Percentiles rank a stretch among this genome's conserved stretches.
These are phyloP conservation scores for Rhodotorula sp. DNA, from an alignment of 1,284 basidiomycete genomes.

Conservation along the genomic window DNA sequence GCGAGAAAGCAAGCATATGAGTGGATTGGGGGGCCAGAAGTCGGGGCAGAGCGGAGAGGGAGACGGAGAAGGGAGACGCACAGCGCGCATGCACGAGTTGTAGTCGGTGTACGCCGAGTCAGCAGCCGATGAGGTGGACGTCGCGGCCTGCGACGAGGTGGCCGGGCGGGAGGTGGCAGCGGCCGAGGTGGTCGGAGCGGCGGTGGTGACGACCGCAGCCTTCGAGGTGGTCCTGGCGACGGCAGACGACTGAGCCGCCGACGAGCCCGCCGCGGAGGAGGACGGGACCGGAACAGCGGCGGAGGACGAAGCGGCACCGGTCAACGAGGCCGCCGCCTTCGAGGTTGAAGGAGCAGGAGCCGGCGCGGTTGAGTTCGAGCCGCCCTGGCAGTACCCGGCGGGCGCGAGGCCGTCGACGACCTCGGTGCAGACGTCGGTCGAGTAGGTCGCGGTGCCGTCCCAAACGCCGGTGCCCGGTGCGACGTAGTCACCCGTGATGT, in stretches of 20 bases:
- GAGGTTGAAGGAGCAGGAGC: not conserved
- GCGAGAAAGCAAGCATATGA: too few relatives aligned
- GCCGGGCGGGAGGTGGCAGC: too few relatives aligned
- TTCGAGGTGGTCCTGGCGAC: too few relatives aligned
- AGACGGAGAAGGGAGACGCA: too few relatives aligned
- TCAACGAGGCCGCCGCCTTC: not conserved
- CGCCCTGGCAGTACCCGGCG: constrained; percentile 16
- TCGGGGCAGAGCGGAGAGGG: too few relatives aligned
- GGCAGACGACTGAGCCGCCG: not conserved
- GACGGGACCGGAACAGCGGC: not conserved
- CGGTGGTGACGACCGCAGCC: too few relatives aligned
- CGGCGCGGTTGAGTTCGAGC: not conserved
- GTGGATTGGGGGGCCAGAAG: too few relatives aligned
- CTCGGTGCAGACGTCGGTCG: constrained; percentile 9
- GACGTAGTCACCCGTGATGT: constrained; percentile 4
- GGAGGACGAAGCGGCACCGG: not conserved
- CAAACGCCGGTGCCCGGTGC: constrained; percentile 15
- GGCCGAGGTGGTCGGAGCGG: too few relatives aligned
- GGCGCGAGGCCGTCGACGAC: constrained; percentile 4
- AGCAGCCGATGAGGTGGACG: not conserved
- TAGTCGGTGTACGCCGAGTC: too few relatives aligned
- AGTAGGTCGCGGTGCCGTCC: constrained; percentile 15
- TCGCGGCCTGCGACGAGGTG: not conserved
- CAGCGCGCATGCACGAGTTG: too few relatives aligned
- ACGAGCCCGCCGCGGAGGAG: not conserved